Evolutionary conservation across 495 filamentous ascomycete genomes (phyloP), one percentile per base, ranked within the genome.

Genomic region (Neurospora sublineolata): DNA sequence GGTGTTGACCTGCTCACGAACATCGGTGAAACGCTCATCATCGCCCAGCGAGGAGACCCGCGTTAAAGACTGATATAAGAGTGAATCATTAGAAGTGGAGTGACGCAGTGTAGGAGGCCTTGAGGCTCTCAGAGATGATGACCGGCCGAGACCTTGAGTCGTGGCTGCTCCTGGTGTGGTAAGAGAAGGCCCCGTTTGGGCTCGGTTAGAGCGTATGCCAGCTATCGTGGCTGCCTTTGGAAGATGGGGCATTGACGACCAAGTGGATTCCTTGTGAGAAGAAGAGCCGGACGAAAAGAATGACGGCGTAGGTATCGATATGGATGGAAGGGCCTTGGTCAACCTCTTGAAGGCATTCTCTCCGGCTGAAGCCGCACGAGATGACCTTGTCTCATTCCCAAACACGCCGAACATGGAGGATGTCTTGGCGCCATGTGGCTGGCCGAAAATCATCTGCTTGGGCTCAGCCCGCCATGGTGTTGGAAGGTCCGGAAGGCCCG

Each of bases 41-140:
- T 97, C 93, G 3, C 94, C 94, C 7, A 96, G 82, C 1, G 94
- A 96, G 0, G 94, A 93, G 0, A 90, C 90, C 9, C 87, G 84
- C 0, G 94, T 97, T 1, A 92, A 83, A 1, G 88, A 84, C 75
- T 86, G 83, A 71, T 88, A 88, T 14, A 92, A 86, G 68, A 95
- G 79, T 4, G 91, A 93, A 44, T 93, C 89, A 76, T 95, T 90
- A 8, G 93, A 97, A 1, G 89, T 89, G 0, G 87, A 86, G 70
- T 88, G 83, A 33, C 89, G 86, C 18, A 94, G 78, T 4, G 73
- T 68, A 7, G 75, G 75, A 37, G 80, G 75, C 38, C 42, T 75
- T 12, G 79, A 71, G 23, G 74, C 52, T 64, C 27, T 33, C 14
- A 64, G 14, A 64, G 52, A 64, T 16, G 37, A 40, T 37, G 67